phyloP scores from a whole-genome alignment of 768 basidiomycete species.

The Pleurotus sapidus region DNA sequence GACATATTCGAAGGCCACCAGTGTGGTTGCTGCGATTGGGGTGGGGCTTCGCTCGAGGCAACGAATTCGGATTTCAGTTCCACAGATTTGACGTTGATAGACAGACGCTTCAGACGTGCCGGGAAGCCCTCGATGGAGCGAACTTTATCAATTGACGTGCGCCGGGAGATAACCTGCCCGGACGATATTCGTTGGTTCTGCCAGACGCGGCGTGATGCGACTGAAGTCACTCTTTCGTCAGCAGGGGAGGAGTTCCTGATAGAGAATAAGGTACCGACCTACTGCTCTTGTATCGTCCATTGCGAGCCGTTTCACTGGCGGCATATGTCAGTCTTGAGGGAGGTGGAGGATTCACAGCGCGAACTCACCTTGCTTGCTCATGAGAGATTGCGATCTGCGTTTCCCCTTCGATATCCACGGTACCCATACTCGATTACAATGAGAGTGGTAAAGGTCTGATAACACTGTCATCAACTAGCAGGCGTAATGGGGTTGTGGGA shows the following conservation, averaged over 20 bases:
- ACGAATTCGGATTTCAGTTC: constrained; percentile 6
- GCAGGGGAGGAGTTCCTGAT: background rate
- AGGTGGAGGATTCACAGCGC: background rate
- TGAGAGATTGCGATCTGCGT: constrained; percentile 28
- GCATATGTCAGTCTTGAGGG: too few species aligned
- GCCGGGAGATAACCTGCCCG: constrained; percentile 13
- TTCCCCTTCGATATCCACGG: constrained; percentile 44
- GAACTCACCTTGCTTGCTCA: constrained; percentile 29
- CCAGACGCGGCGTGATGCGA: constrained; percentile 19
- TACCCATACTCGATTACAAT: constrained; percentile 43
- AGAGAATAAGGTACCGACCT: constrained; percentile 3
- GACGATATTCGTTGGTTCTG: constrained; percentile 20
- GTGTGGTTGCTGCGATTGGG: background rate
- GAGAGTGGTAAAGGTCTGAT: constrained; percentile 38
- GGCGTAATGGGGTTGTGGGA: background rate
- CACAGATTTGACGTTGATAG: background rate
- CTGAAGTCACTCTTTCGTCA: background rate
- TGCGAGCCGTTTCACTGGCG: constrained; percentile 14
- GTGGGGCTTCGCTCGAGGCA: background rate
- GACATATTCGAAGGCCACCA: background rate
- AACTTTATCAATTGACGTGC: constrained; percentile 22
- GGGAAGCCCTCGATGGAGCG: background rate
- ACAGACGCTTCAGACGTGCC: background rate
- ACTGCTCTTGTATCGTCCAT: constrained; percentile 15
- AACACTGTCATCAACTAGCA: background rate